Conservation (phyloP, 2,329 filamentous ascomycete genomes). For the Knoxdaviesia proteae region DNA sequence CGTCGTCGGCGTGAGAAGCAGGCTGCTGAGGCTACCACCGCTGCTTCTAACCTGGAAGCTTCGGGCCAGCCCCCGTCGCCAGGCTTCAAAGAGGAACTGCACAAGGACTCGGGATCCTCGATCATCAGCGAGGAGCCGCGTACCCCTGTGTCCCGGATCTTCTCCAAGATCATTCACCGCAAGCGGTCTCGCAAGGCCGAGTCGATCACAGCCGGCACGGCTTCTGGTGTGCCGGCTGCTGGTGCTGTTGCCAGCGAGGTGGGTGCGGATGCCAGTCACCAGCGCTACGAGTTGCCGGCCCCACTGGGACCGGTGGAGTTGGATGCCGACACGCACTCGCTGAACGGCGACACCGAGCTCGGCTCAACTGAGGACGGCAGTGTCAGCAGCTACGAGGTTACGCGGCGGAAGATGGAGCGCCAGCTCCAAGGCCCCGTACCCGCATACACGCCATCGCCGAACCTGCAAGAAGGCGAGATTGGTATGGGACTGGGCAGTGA, state of each 20-base stretch:
- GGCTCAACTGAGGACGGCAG: slow-evolving; percentile 16
- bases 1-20: slow-evolving; percentile 13
- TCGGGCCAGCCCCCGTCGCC: neutral
- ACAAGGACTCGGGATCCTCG: slow-evolving; percentile 16
- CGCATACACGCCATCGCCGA: slow-evolving; percentile 18
- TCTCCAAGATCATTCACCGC: slow-evolving; percentile 20
- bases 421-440: slow-evolving; percentile 29
- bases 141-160: slow-evolving; percentile 17
- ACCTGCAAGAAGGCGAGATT: neutral
- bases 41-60: too few relatives aligned
- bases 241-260: slow-evolving; percentile 12
- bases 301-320: slow-evolving; percentile 26
- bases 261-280: slow-evolving; percentile 21
- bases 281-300: slow-evolving; percentile 30
- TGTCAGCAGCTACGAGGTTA: slow-evolving; percentile 27
- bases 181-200: slow-evolving; percentile 12
- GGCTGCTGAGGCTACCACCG: too few relatives aligned
- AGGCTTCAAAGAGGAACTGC: slow-evolving; percentile 9
- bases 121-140: slow-evolving; percentile 11
- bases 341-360: slow-evolving; percentile 18
- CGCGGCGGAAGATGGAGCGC: slow-evolving; percentile 26
- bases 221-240: neutral
- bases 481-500: slow-evolving; percentile 6
- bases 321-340: slow-evolving; percentile 19
- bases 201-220: slow-evolving; percentile 10